A percentile compares a stretch with the other conserved stretches of the same genome.
Conservation (phyloP, 352 stramenopile species). For the Phytophthora pisi region DNA sequence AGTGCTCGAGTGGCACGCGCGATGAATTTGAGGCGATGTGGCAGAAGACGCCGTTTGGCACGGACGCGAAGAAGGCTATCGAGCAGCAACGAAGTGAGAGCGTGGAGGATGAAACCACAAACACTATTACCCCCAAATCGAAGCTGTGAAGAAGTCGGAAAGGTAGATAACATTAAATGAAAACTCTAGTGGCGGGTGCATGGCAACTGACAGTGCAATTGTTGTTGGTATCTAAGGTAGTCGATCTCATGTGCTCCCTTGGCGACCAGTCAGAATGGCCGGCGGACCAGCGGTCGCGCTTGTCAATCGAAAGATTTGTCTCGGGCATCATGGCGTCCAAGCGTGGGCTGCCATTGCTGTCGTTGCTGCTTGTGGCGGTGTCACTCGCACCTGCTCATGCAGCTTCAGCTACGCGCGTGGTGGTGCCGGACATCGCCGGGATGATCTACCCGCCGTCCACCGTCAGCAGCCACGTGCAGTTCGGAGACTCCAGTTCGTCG, state of each 20-base stretch:
- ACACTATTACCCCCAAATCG: too few species aligned
- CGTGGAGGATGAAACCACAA: neutral
- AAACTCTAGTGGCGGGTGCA: neutral
- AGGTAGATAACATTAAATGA: neutral
- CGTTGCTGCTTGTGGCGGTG: neutral
- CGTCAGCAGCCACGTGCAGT: slow-evolving; percentile 20
- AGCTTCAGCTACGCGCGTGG: slow-evolving; percentile 3
- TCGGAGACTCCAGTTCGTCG: slow-evolving; percentile 9
- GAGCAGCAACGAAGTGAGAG: slow-evolving; percentile 30
- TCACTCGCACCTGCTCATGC: neutral
- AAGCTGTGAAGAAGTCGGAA: too few species aligned
- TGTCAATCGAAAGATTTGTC: slow-evolving; percentile 8
- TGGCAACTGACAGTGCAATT: neutral
- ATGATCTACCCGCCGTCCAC: slow-evolving; percentile 37
- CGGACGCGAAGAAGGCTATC: slow-evolving; percentile 32
- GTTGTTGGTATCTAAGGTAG: neutral
- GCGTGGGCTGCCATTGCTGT: too few species aligned
- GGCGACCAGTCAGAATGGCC: neutral
- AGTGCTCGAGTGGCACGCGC: slow-evolving; percentile 30
- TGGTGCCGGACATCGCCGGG: slow-evolving; percentile 36
- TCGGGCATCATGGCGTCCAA: neutral
- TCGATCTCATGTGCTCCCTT: neutral
- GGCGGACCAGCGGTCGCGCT: neutral
- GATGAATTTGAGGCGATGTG: slow-evolving; percentile 49
- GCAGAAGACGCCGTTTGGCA: slow-evolving; percentile 44